phyloP scores from a whole-genome alignment of 768 basidiomycete species.

The Suillus decipiens region DNA sequence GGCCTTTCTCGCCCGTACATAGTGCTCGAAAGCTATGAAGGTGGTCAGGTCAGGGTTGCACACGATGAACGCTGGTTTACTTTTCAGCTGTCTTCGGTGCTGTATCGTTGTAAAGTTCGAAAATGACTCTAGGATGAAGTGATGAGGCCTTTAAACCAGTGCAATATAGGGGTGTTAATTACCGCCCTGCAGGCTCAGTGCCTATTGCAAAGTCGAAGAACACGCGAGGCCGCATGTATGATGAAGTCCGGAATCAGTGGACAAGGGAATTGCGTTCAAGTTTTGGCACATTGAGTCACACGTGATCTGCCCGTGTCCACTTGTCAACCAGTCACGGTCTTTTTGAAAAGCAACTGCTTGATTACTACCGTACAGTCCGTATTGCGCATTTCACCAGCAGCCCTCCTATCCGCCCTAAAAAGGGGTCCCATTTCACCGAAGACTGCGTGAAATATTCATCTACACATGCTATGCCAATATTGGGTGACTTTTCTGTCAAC shows the following conservation, averaged over 20 bases:
- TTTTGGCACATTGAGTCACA: not conserved
- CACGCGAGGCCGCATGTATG: conserved; percentile 48
- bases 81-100: conserved; percentile 82
- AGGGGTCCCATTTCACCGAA: not conserved
- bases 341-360: no score
- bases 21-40: conserved; percentile 73
- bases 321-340: no score
- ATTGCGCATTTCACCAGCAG: no score
- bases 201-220: conserved; percentile 69
- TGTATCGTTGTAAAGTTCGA: conserved; percentile 74
- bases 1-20: conserved; percentile 84
- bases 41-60: conserved; percentile 15
- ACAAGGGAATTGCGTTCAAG: not conserved
- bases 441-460: not conserved
- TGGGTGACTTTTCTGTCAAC: conserved; percentile 14
- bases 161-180: conserved; percentile 10
- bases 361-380: no score
- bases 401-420: no score
- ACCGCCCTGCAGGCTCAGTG: conserved; percentile 57
- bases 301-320: not conserved
- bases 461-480: conserved; percentile 10
- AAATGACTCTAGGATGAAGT: conserved; percentile 52
- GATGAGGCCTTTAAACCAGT: conserved; percentile 12
- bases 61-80: conserved; percentile 40
- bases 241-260: not conserved